Evolutionary conservation across 345 rosid species (phyloP), one percentile per base, ranked within the genome.

Genomic region (Bruguiera sexangula): DNA sequence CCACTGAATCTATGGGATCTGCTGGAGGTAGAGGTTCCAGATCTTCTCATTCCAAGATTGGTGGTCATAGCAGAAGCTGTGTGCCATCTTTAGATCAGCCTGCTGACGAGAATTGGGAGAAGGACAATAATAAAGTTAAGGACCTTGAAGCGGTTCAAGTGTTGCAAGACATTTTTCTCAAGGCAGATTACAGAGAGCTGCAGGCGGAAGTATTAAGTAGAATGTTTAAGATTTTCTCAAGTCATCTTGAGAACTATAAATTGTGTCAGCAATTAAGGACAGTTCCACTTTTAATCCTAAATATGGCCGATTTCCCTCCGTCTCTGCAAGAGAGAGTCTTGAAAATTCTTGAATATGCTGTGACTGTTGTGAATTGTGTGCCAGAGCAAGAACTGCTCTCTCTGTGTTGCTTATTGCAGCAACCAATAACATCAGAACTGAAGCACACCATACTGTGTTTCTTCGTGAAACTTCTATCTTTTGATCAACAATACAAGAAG

Each of bases 141-240:
- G 99, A 96, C 86, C 95, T 96, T 80, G 98, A 96, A 82, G 99
- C 99, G 66, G 92, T 96, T 70, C 99, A 92, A 82, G 87, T 96
- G 92, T 82, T 96, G 80, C 99, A 90, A 74, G 97, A 96, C 80
- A 89, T 96, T 60, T 91, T 92, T 75, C 93, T 96, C 65, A 96
- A 96, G 85, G 99, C 98, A 58, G 85, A 85, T 73, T 85, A 77
- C 78, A 81, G 78, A 72, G 90, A 85, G 74, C 82, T 96, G 67
- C 99, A 90, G 91, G 96, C 92, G 63, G 99, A 96, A 89, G 98
- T 96, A 65, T 80, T 96, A 75, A 89, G 90, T 80, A 86, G 99
- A 82, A 87, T 96, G 91, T 96, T 96, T 72, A 92, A 96, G 83
- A 88, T 96, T 82, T 92, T 92, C 82, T 92, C 99, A 22, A 96